These are phyloP conservation scores for Nigrospora oryzae DNA, from an alignment of 2,329 filamentous ascomycete genomes.

Conservation along the genomic window DNA sequence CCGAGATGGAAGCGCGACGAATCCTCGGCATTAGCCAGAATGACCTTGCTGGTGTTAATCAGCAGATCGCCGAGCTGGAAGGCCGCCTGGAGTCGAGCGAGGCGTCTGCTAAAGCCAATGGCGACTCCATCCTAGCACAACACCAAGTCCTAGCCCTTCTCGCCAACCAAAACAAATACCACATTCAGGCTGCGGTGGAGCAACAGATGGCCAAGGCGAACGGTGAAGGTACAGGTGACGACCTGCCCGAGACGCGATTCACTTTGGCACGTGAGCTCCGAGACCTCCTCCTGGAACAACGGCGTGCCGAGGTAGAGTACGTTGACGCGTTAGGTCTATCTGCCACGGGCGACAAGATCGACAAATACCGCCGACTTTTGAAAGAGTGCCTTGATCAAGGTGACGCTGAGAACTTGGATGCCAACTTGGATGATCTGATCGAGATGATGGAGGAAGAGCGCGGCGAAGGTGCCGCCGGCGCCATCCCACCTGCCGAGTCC, in stretches of 20 bases:
- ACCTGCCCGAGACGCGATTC: slow-evolving; percentile 46
- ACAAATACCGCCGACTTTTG: slow-evolving; percentile 63
- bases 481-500: neutral
- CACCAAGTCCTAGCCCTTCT: slow-evolving; percentile 40
- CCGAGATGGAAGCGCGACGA: slow-evolving; percentile 58
- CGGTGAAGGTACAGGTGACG: slow-evolving; percentile 33
- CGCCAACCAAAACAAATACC: slow-evolving; percentile 42
- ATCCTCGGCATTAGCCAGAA: slow-evolving; percentile 59
- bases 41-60: slow-evolving; percentile 54
- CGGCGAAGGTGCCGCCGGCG: slow-evolving; percentile 27
- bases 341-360: slow-evolving; percentile 64
- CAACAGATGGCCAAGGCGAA: slow-evolving; percentile 40
- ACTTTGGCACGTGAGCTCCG: slow-evolving; percentile 49
- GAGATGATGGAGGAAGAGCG: slow-evolving; percentile 55
- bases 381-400: slow-evolving; percentile 59
- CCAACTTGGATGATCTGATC: slow-evolving; percentile 51
- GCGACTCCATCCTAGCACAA: slow-evolving; percentile 41
- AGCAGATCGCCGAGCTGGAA: slow-evolving; percentile 51
- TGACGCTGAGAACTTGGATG: slow-evolving; percentile 60
- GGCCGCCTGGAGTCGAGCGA: slow-evolving; percentile 47
- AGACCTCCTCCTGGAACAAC: slow-evolving; percentile 49
- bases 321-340: slow-evolving; percentile 60
- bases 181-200: slow-evolving; percentile 44
- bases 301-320: slow-evolving; percentile 56
- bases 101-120: slow-evolving; percentile 36